Base-by-base conservation (phyloP, 2,329 filamentous ascomycete genomes). In the Ceratocystis colombiana region DNA sequence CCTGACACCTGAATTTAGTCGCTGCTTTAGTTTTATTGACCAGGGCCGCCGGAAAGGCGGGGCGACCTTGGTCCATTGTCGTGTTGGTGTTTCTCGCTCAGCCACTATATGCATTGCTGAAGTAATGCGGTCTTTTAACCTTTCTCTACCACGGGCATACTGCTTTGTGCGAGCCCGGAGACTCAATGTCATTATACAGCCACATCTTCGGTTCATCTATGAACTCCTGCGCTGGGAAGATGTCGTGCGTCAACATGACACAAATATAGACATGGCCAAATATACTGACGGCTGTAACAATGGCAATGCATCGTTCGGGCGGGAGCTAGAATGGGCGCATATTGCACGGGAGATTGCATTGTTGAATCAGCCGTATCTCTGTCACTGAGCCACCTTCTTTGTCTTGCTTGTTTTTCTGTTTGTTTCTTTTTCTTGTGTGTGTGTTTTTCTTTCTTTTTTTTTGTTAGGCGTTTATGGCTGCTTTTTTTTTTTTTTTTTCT, bases 71-170 rank as follows among this genome's bases (percentile, higher is more conserved):
- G 94, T 99, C 17, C 94, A 99, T 74, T 99, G 94, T 74, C 88
- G 94, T 20, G 94, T 99, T 6, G 94, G 94, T 61, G 94, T 99
- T 65, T 96, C 92, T 63, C 85, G 94, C 64, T 96, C 90, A 69
- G 94, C 94, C 12, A 99, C 93, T 1, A 96, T 99, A 69, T 97
- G 94, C 74, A 99, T 99, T 72, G 94, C 94, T n/a, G 92, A 97
- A 75, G 90, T 97, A 45, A 99, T 99, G 94, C 86, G 87, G 45
- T 81, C 87, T 30, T 76, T 90, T 71, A 81, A 84, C 25, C 77
- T 96, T 70, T 94, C 90, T 0, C 93, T 97, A 71, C 91, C 94
- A 12, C 84, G 89, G 66, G 94, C 94, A 68, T 99, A 99, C 76
- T 97, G 94, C 75, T 97, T 93, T 75, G 94, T 99, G 46, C 87